Evolutionary conservation across 208 protist species (phyloP).

Genomic region (Trypanosoma boissoni): DNA sequence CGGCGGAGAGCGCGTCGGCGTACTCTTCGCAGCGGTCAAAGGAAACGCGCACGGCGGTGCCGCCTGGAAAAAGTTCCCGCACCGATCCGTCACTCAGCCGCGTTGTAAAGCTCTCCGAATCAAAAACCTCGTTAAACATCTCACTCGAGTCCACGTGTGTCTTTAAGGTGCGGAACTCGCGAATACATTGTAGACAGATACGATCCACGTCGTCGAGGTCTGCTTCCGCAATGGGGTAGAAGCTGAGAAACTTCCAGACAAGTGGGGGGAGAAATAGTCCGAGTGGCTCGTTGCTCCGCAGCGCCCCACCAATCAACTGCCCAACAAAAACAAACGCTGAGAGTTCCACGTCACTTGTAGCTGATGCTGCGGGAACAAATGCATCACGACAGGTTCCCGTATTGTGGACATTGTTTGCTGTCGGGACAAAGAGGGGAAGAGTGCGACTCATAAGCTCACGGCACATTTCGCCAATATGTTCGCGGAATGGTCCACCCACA

Average conservation of each 20-base stretch:
- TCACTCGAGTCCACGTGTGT: slow-evolving; percentile 29
- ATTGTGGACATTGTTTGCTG: slow-evolving; percentile 85
- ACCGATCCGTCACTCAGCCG: slow-evolving; percentile 72
- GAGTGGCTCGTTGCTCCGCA: slow-evolving; percentile 90
- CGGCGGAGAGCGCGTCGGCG: slow-evolving; percentile 57
- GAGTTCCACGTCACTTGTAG: slow-evolving; percentile 44
- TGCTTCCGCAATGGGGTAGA: slow-evolving; percentile 53
- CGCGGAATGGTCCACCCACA: slow-evolving; percentile 90
- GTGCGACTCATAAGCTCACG: slow-evolving; percentile 82
- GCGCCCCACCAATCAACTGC: slow-evolving; percentile 92
- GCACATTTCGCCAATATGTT: slow-evolving; percentile 92
- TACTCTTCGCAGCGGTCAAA: slow-evolving; percentile 76
- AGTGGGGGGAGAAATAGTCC: slow-evolving; percentile 88
- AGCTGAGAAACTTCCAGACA: slow-evolving; percentile 89
- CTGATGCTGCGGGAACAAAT: slow-evolving; percentile 83
- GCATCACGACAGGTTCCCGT: slow-evolving; percentile 84
- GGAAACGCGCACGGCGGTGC: slow-evolving; percentile 62
- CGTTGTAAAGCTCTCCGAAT: slow-evolving; percentile 83
- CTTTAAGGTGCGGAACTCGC: slow-evolving; percentile 68
- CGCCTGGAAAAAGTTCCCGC: slow-evolving; percentile 71
- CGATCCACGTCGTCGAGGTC: slow-evolving; percentile 81
- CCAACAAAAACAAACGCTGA: slow-evolving; percentile 91
- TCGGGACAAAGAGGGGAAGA: slow-evolving; percentile 89
- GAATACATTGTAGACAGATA: slow-evolving; percentile 83
- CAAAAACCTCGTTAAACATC: slow-evolving; percentile 80